These are phyloP conservation scores for Piedraia hortae DNA, from an alignment of 2,329 filamentous ascomycete species.

Conservation along the genomic window DNA sequence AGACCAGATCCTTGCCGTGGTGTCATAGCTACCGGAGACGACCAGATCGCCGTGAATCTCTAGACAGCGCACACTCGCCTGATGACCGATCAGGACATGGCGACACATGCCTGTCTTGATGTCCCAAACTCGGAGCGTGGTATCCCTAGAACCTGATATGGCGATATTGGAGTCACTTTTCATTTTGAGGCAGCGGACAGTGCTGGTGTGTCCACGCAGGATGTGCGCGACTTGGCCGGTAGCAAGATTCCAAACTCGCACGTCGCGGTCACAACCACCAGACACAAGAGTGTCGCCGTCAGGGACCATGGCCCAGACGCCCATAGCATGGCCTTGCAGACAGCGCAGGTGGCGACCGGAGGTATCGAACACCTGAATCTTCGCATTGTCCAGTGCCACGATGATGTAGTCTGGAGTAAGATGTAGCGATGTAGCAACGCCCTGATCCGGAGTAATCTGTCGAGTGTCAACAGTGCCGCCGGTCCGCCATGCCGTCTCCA, in stretches of 20 bases:
- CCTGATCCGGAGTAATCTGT: slow-evolving; percentile 86
- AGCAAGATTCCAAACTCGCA: slow-evolving; percentile 85
- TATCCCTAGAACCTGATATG: slow-evolving; percentile 88
- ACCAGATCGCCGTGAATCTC: slow-evolving; percentile 92
- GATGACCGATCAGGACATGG: slow-evolving; percentile 79
- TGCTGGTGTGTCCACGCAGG: slow-evolving; percentile 82
- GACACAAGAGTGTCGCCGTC: slow-evolving; percentile 90
- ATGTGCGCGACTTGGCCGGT: slow-evolving; percentile 59
- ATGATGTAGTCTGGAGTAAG: slow-evolving; percentile 91
- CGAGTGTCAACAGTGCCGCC: slow-evolving; percentile 61
- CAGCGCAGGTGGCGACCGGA: slow-evolving; percentile 71
- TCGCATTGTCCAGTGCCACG: slow-evolving; percentile 87
- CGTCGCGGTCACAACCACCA: slow-evolving; percentile 86
- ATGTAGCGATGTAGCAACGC: slow-evolving; percentile 86
- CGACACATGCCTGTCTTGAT: slow-evolving; percentile 65
- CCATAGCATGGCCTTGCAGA: slow-evolving; percentile 89
- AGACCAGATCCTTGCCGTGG: slow-evolving; percentile 89
- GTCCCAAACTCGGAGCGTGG: slow-evolving; percentile 85
- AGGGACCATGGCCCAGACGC: slow-evolving; percentile 97
- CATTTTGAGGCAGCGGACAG: slow-evolving; percentile 93
- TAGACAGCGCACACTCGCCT: slow-evolving; percentile 80
- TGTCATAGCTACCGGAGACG: slow-evolving; percentile 96
- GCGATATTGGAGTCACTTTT: slow-evolving; percentile 77
- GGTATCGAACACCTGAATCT: slow-evolving; percentile 93
- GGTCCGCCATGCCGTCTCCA: slow-evolving; percentile 87